phyloP scores from a whole-genome alignment of 2,329 filamentous ascomycete species.

The Fusarium sp. region DNA sequence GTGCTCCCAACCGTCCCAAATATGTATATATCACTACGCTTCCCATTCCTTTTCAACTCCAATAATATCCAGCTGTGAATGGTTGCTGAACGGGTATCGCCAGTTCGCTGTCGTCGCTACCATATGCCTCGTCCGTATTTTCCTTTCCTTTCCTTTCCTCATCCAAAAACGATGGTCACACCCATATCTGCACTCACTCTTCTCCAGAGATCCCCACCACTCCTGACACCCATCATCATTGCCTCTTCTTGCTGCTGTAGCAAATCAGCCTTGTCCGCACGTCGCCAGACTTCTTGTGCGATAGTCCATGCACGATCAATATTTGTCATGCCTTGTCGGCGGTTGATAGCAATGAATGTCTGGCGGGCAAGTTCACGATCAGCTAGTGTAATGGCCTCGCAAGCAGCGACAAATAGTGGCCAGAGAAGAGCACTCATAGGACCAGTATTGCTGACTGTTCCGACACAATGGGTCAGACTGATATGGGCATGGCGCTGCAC shows the following conservation, averaged over 20 bases:
- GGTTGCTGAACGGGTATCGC: constrained; percentile 38
- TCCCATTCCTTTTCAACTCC: constrained; percentile 36
- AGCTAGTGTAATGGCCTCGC: constrained; percentile 61
- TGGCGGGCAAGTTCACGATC: constrained; percentile 62
- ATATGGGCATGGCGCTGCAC: constrained; percentile 64
- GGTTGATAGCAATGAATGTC: constrained; percentile 63
- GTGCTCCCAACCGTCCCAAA: constrained; percentile 11
- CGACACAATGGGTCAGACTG: constrained; percentile 63
- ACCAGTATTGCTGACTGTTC: constrained; percentile 63
- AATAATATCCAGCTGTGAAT: constrained; percentile 27
- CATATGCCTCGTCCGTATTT: constrained; percentile 6
- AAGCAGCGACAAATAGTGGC: constrained; percentile 71
- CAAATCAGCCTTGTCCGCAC: constrained; percentile 54
- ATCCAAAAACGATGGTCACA: constrained; percentile 67
- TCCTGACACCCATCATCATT: constrained; percentile 25
- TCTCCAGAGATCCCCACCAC: constrained; percentile 61
- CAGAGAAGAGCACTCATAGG: constrained; percentile 72
- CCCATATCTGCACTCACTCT: constrained; percentile 67
- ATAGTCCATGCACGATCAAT: constrained; percentile 69
- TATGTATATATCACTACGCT: constrained; percentile 19
- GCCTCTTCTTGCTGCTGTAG: constrained; percentile 39
- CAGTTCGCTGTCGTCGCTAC: constrained; percentile 18
- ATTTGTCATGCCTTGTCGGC: constrained; percentile 71
- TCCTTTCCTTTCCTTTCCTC: neutral
- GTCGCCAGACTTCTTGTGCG: constrained; percentile 68